Evolutionary conservation across 257 asterid species (phyloP), one percentile per base, ranked within the genome.

Genomic region (Thymus mandschuricus): DNA sequence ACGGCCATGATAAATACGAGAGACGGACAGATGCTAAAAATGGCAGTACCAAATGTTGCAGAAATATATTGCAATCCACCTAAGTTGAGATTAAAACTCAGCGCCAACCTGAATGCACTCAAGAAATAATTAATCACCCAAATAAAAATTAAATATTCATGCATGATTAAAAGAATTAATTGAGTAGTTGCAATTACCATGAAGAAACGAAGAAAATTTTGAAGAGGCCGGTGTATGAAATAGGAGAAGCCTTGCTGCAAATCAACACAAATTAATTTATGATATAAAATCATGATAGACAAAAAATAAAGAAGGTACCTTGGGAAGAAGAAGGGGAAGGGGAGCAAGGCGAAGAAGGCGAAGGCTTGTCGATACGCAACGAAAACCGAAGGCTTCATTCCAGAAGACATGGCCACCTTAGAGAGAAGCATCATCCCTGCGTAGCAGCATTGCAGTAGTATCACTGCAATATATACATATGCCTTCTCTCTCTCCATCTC

Each of bases 1-100:
- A 89, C 80, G 6, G 96, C 86, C 76, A 89, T 69, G 69, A 87
- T 57, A 40, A 87, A 89, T 27, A 85, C 88, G 67, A 87, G 45
- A 0, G 82, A 71, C 45, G 94, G 96, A 51, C 79, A 80, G 6
- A 81, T 68, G 68, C 83, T 87, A 6, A 80, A 71, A 30, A 76
- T 73, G 72, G 96, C 94, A 2, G 86, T 78, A 3, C 85, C 88
- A 81, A 82, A 82, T 44, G 94, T 89, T 3, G 96, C 94, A 3
- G 96, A 85, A 3, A 78, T 76, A 72, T 81, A 84, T 5, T 78
- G 34, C 54, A 87, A 33, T 33, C 83, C 90, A 15, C 60, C 72
- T 8, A 71, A 79, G 76, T 73, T 81, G 21, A 87, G 81, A 79
- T 87, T 80, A 80, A 87, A 61, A 64, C 79, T 49, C 75, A 84